Base-by-base conservation (phyloP, 1,139 yeast species). In the Scheffersomyces lignicola region DNA sequence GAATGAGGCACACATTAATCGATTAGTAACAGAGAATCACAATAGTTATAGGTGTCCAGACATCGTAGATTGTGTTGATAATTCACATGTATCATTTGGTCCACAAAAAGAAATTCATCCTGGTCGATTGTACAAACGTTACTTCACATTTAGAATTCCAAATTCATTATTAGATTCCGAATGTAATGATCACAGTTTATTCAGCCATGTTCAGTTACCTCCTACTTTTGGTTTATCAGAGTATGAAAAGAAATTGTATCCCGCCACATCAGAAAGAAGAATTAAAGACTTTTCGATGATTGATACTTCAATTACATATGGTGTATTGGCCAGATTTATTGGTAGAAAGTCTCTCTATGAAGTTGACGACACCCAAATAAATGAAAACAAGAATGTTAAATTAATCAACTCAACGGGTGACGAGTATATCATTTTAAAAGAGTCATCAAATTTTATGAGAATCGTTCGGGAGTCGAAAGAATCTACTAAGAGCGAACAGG, bases 81-180 rank as follows among this genome's bases (percentile, higher is more conserved):
- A 52, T 3, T 44, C 69, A 0, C 34, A 33, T 13, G 38, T 61
- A 11, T 42, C 62, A 2, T 52, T 68, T 27, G 57, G 51, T 22
- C 48, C 41, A 7, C 54, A 56, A 34, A 48, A 58, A 10, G 35
- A 52, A 2, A 52, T 60, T 25, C 44, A 48, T 36, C 69, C 73
- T 2, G 48, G 55, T 5, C 44, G 42, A 16, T 50, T 48, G 1
- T 66, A 66, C 44, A 69, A 69, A 40, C 52, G 75, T 13, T 67
- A 56, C 43, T 69, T 69, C 44, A 65, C 73, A 3, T 69, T 69
- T 42, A 52, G 65, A 32, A 56, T 69, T 24, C 76, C 76, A 2
- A 60, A 61, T 16, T 55, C 56, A 34, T 52, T 69, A 25, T 47
- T 69, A 31, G 76, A 69, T 41, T 60, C 62, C 20, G 57, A 62